Conservation (phyloP, 257 asterid genomes). For the Echites panduratus region DNA sequence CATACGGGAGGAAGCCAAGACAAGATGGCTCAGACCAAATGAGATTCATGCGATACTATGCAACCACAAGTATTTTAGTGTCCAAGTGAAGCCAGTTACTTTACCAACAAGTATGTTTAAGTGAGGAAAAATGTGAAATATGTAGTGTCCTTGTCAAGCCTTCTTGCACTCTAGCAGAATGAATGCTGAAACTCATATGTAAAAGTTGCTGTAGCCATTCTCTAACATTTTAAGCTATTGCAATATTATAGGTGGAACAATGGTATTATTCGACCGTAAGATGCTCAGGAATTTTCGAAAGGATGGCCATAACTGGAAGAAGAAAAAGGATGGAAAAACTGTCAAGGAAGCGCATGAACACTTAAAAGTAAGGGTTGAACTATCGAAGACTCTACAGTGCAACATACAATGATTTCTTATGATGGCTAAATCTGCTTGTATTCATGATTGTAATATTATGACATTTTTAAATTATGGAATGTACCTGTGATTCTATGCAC, state of each 20-base stretch:
- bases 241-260: slow-evolving; percentile 66
- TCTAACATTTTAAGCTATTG: slow-evolving; percentile 21
- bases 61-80: slow-evolving; percentile 62
- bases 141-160: background rate
- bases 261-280: slow-evolving; percentile 91
- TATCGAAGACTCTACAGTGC: background rate
- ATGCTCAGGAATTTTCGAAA: slow-evolving; percentile 94
- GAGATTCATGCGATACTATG: slow-evolving; percentile 91
- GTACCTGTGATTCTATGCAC: background rate
- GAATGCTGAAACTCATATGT: background rate
- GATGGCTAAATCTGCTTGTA: background rate
- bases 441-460: background rate
- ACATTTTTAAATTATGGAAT: background rate
- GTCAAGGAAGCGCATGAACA: slow-evolving; percentile 98
- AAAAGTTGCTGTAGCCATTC: background rate
- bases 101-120: slow-evolving; percentile 61
- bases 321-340: slow-evolving; percentile 94
- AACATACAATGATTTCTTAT: background rate
- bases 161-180: background rate
- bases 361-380: slow-evolving; percentile 59
- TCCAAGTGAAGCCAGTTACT: slow-evolving; percentile 80
- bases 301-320: slow-evolving; percentile 98
- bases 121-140: background rate
- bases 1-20: slow-evolving; percentile 70
- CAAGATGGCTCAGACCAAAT: slow-evolving; percentile 93